phyloP scores from a whole-genome alignment of 1,284 basidiomycete genomes.

The Apiotrichum siamense region DNA sequence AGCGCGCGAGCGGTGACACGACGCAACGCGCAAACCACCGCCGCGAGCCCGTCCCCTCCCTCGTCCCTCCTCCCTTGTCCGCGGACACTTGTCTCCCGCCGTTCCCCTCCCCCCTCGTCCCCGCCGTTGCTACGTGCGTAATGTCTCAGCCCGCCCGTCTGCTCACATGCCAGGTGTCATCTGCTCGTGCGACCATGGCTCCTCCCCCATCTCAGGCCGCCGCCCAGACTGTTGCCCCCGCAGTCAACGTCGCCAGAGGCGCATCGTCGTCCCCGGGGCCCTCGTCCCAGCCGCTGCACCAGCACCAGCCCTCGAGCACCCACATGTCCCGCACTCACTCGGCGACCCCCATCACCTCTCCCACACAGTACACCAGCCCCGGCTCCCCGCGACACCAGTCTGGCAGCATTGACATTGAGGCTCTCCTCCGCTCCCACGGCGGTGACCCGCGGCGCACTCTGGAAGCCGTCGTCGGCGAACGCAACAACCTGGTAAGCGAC shows the following conservation, averaged over 20 bases:
- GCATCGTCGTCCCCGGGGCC: background rate
- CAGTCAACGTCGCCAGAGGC: background rate
- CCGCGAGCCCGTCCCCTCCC: no score
- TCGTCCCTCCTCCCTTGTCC: no score
- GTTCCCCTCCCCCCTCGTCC: background rate
- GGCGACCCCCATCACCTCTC: conserved; percentile 3
- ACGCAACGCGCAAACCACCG: no score
- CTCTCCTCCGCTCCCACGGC: conserved; percentile 25
- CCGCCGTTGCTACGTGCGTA: background rate
- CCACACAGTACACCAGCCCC: conserved; percentile 7
- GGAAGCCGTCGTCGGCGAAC: conserved; percentile 65
- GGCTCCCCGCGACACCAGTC: conserved; percentile 25
- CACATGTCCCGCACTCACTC: background rate
- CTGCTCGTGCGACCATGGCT: background rate
- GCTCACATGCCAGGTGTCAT: background rate
- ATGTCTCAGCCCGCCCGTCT: background rate
- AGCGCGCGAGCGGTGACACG: no score
- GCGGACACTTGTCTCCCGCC: no score
- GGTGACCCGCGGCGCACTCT: conserved; percentile 57
- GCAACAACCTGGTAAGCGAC: conserved; percentile 57
- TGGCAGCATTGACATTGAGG: conserved; percentile 29
- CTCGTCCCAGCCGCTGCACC: background rate
- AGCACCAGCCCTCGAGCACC: background rate
- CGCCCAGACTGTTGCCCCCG: background rate
- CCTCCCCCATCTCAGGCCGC: background rate